Evolutionary conservation across 2,329 filamentous ascomycete genomes (phyloP).

Genomic region (Pseudopithomyces chartarum): DNA sequence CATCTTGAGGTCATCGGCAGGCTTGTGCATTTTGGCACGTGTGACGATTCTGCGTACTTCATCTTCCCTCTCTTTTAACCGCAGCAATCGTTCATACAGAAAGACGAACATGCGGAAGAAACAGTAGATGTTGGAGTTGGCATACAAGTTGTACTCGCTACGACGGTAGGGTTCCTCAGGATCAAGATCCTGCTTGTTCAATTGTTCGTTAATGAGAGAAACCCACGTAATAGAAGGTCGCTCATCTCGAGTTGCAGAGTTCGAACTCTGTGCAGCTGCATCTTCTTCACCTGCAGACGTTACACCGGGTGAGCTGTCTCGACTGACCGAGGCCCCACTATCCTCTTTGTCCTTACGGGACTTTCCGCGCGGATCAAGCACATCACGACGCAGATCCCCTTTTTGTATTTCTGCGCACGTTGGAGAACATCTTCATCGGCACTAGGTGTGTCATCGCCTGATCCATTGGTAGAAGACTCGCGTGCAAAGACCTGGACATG

Average conservation of each 20-base stretch:
- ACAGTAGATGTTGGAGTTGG: conserved; percentile 88
- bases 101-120: conserved; percentile 94
- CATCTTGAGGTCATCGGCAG: conserved; percentile 82
- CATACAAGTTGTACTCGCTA: conserved; percentile 85
- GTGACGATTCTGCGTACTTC: conserved; percentile 75
- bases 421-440: conserved; percentile 75
- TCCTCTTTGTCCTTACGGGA: conserved; percentile 77
- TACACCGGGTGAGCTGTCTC: conserved; percentile 86
- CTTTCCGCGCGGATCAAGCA: conserved; percentile 79
- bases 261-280: conserved; percentile 64
- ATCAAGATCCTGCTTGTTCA: conserved; percentile 67
- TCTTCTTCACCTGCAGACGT: conserved; percentile 80
- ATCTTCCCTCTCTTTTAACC: conserved; percentile 79
- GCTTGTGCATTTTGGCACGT: conserved; percentile 75
- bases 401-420: conserved; percentile 67
- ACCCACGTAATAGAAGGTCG: conserved; percentile 68
- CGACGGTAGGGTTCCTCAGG: conserved; percentile 80
- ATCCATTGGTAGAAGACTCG: conserved; percentile 52
- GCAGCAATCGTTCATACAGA: conserved; percentile 82
- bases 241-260: conserved; percentile 63
- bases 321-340: conserved; percentile 76
- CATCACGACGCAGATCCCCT: conserved; percentile 76
- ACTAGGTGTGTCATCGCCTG: conserved; percentile 66
- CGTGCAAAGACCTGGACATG: conserved; percentile 59
- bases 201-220: conserved; percentile 61